These are phyloP conservation scores for Dipteronia dyeriana DNA, from an alignment of 345 rosid genomes.

Conservation along the genomic window DNA sequence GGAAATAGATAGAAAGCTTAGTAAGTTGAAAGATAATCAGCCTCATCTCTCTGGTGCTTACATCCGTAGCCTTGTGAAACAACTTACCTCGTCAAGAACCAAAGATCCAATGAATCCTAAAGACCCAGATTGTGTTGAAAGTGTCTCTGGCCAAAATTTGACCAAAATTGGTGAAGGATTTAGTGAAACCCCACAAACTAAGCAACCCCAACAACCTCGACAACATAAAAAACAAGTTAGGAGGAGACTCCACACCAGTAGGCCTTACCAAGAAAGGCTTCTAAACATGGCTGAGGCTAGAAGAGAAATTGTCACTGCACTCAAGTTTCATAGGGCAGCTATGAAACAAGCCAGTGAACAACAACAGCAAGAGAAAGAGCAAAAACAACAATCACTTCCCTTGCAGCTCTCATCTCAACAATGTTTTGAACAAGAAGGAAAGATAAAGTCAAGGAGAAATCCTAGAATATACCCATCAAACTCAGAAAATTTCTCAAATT, in stretches of 20 bases:
- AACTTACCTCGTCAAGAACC: constrained; percentile 65
- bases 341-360: constrained; percentile 79
- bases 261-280: constrained; percentile 95
- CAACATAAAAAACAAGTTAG: constrained; percentile 87
- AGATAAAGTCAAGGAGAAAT: constrained; percentile 50
- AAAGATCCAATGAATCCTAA: constrained; percentile 47
- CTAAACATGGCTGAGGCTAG: constrained; percentile 99
- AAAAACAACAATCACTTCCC: constrained; percentile 21
- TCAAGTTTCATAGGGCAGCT: constrained; percentile 88
- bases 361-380: constrained; percentile 33
- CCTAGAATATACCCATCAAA: constrained; percentile 50
- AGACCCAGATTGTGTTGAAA: constrained; percentile 29
- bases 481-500: constrained; percentile 33
- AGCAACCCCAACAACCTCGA: constrained; percentile 47
- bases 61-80: constrained; percentile 71
- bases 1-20: constrained; percentile 35
- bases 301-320: constrained; percentile 91
- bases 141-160: constrained; percentile 33
- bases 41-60: constrained; percentile 73
- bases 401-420: constrained; percentile 30
- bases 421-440: constrained; percentile 46
- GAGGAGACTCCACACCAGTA: constrained; percentile 89
- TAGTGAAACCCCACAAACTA: constrained; percentile 33
- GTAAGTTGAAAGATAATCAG: constrained; percentile 35
- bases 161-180: constrained; percentile 29